Percentiles rank a stretch among this genome's conserved stretches.
Conservation (phyloP, 441 rosid species). For the Corymbia calophylla region DNA sequence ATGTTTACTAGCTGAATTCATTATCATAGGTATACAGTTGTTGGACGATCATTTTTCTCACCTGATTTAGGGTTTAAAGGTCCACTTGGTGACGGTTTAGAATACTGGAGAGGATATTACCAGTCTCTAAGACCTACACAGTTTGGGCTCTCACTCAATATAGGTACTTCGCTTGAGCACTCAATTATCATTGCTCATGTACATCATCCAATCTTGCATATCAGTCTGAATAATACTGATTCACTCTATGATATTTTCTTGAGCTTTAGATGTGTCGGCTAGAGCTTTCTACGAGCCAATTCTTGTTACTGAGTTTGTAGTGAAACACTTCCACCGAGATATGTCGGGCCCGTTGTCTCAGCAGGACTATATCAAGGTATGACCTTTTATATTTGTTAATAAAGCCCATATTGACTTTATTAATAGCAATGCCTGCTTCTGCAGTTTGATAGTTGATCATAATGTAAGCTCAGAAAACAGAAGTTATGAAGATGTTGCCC, state of each 20-base stretch:
- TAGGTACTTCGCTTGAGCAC: slow-evolving; percentile 28
- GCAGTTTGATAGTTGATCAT: neutral
- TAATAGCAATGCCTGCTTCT: neutral
- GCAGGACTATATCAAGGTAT: slow-evolving; percentile 48
- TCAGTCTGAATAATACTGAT: neutral
- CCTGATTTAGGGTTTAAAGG: slow-evolving; percentile 20
- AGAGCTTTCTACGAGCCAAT: slow-evolving; percentile 59
- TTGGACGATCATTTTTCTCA: slow-evolving; percentile 63
- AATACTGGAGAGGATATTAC: slow-evolving; percentile 60
- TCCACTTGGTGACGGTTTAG: slow-evolving; percentile 44
- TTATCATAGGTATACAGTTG: slow-evolving; percentile 28
- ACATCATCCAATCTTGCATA: neutral
- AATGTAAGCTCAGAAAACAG: neutral
- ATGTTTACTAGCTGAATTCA: neutral
- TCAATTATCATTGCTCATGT: neutral
- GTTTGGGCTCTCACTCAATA: slow-evolving; percentile 69
- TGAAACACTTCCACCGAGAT: slow-evolving; percentile 28
- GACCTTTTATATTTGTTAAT: neutral
- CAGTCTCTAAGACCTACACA: slow-evolving; percentile 71
- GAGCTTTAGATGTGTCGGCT: slow-evolving; percentile 52
- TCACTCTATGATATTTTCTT: neutral
- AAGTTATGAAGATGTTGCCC: neutral
- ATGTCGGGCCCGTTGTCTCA: slow-evolving; percentile 36
- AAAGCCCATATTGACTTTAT: neutral
- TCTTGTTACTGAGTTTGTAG: slow-evolving; percentile 39